Evolutionary conservation across 2,329 filamentous ascomycete genomes (phyloP).

Genomic region (Clathrospora elynae): DNA sequence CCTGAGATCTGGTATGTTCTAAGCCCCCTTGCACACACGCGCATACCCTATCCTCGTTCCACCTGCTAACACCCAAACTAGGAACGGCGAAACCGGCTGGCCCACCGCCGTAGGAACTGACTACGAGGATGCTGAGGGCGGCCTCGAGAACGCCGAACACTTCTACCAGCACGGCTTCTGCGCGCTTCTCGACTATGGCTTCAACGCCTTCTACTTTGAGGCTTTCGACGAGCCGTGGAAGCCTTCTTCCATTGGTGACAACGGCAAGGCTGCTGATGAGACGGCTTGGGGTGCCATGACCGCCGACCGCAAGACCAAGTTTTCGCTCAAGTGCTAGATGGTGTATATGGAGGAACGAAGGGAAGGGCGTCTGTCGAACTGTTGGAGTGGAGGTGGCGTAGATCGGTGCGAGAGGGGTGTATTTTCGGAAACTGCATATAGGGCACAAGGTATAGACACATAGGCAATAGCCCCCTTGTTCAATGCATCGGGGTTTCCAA

Average conservation of each 20-base stretch:
- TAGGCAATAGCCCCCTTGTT: no score
- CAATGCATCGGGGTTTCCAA: not conserved
- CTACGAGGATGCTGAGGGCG: conserved; percentile 66
- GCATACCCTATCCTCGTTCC: not conserved
- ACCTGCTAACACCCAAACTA: conserved; percentile 25
- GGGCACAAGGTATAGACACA: not conserved
- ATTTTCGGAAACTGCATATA: not conserved
- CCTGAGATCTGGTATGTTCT: conserved; percentile 68
- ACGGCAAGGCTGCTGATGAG: conserved; percentile 66
- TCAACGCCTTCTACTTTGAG: conserved; percentile 75
- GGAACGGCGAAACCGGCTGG: conserved; percentile 30
- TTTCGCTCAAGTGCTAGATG: conserved; percentile 54
- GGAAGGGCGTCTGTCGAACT: not conserved
- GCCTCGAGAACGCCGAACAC: conserved; percentile 61
- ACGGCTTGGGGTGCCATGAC: conserved; percentile 73
- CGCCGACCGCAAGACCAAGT: conserved; percentile 63
- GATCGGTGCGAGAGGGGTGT: not conserved
- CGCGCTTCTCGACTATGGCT: conserved; percentile 66
- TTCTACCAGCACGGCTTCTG: conserved; percentile 69
- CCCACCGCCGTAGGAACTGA: conserved; percentile 58
- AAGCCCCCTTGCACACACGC: not conserved
- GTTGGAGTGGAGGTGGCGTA: not conserved
- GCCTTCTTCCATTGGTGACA: conserved; percentile 66
- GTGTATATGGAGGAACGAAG: not conserved
- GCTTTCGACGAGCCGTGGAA: conserved; percentile 76